A percentile compares a stretch with the other conserved stretches of the same genome.
Conservation (phyloP, 352 stramenopile genomes). For the Phytophthora fragariae region DNA sequence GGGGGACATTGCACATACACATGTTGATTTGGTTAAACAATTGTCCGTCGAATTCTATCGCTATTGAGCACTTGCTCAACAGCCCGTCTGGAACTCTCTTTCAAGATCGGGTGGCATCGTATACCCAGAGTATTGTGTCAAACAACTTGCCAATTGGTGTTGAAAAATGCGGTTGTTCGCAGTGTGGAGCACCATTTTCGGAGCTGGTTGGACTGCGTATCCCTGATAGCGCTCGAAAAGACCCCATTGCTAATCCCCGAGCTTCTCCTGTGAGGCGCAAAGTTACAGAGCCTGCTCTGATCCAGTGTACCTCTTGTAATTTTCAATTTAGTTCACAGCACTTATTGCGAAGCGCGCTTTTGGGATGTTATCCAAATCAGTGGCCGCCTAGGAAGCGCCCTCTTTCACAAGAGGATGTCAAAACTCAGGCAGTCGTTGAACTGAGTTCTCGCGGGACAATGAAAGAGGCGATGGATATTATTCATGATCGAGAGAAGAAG, state of each 20-base stretch:
- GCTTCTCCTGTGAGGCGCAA: neutral
- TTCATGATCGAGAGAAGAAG: neutral
- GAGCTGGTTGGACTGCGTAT: neutral
- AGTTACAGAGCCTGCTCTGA: neutral
- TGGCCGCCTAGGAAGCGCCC: neutral
- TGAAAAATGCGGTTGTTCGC: neutral
- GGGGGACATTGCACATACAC: neutral
- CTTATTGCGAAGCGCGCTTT: neutral
- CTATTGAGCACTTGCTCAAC: neutral
- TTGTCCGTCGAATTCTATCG: neutral
- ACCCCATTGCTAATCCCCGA: neutral
- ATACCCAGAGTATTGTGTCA: neutral
- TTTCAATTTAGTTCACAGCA: constrained; percentile 6
- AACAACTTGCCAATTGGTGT: neutral
- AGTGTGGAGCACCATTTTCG: neutral
- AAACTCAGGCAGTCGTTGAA: neutral
- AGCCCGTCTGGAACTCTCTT: neutral
- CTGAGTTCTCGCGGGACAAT: neutral
- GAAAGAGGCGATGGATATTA: neutral
- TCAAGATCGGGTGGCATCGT: neutral
- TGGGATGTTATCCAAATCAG: neutral
- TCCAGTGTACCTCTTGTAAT: neutral
- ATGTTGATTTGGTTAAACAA: neutral
- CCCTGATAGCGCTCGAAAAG: neutral
- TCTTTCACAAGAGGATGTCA: neutral